phyloP scores from a whole-genome alignment of 1,139 yeast genomes.

The Scheffersomyces parashehatae region DNA sequence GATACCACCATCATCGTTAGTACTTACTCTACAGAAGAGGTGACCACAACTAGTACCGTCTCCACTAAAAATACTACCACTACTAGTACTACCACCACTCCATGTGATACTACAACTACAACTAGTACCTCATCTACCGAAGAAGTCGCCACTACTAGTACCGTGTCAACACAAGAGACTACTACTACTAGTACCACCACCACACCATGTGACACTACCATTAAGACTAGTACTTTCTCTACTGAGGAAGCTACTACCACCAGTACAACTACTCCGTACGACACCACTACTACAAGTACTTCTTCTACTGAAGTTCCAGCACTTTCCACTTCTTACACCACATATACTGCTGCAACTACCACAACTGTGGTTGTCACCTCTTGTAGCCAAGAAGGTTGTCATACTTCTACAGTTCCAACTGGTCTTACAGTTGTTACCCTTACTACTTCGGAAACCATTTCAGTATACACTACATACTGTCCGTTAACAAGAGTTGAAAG shows the following conservation, averaged over 20 bases:
- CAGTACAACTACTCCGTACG: background rate
- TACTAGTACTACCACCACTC: slow-evolving; percentile 5
- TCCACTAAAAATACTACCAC: slow-evolving; percentile 2
- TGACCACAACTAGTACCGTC: too few species aligned
- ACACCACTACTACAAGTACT: too few species aligned
- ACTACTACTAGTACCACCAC: slow-evolving; percentile 4
- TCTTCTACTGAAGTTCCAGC: too few species aligned
- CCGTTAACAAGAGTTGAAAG: slow-evolving; percentile 16
- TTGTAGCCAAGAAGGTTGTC: slow-evolving; percentile 2
- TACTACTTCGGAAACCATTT: slow-evolving; percentile 5
- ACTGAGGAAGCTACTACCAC: slow-evolving; percentile 3
- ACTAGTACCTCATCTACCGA: slow-evolving; percentile 19
- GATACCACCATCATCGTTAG: background rate
- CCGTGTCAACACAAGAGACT: slow-evolving; percentile 8
- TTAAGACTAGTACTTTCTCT: slow-evolving; percentile 6
- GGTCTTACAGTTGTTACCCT: slow-evolving; percentile 9
- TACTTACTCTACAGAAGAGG: background rate
- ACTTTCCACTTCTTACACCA: background rate
- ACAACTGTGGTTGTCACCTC: slow-evolving; percentile 5
- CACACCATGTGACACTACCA: too few species aligned
- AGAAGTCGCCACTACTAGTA: slow-evolving; percentile 23
- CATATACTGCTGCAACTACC: slow-evolving; percentile 2
- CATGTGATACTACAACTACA: slow-evolving; percentile 5
- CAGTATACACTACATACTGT: slow-evolving; percentile 32
- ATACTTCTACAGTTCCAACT: slow-evolving; percentile 7